Base-by-base conservation (phyloP, 495 filamentous ascomycete genomes). In the Neurospora sp. region DNA sequence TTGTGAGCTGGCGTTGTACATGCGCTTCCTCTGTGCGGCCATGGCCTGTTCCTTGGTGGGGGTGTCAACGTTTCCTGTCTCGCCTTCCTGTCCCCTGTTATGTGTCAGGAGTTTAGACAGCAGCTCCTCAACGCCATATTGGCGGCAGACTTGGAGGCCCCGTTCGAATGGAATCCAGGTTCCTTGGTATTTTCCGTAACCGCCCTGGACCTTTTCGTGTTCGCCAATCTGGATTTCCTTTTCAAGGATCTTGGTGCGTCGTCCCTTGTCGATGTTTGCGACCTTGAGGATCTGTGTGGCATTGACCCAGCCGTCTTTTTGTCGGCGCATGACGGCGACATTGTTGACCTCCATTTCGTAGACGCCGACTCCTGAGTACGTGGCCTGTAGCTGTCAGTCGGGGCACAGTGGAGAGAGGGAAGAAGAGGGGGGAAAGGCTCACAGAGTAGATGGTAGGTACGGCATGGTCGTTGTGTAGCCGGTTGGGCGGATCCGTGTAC, bases 11-110 rank as follows among this genome's bases (percentile, higher is more conserved):
- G 90, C 90, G 76, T 92, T 96, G 78, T 98, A 93, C 85, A 94
- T 88, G 73, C 95, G 88, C 79, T 99, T 98, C 73, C 96, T 86
- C 80, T 97, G 94, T 16, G 96, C 96, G 38, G 96, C 96, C 96
- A 98, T 97, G 71, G 96, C 96, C 82, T 99, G 96, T 83, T 99
- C 96, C 81, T 99, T 99, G n/a, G 96, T 99, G 0, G 96, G 96
- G 5, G 96, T 99, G 72, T 97, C 90, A 70, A 94, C 86, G 70
- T 91, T 80, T 74, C 85, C 82, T 4, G 85, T 85, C n/a, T 88
- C 87, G 3, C 93, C 93, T 72, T 95, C 93, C 73, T 91, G 88
- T 72, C 87, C 90, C 85, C 95, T 92, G 81, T 97, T 93, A 80
- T 97, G 96, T 69, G 93, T 94, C 39, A 99, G 85, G 27, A 99